These are phyloP conservation scores for Phytophthora tentaculata DNA, from an alignment of 352 stramenopile genomes.

Conservation along the genomic window DNA sequence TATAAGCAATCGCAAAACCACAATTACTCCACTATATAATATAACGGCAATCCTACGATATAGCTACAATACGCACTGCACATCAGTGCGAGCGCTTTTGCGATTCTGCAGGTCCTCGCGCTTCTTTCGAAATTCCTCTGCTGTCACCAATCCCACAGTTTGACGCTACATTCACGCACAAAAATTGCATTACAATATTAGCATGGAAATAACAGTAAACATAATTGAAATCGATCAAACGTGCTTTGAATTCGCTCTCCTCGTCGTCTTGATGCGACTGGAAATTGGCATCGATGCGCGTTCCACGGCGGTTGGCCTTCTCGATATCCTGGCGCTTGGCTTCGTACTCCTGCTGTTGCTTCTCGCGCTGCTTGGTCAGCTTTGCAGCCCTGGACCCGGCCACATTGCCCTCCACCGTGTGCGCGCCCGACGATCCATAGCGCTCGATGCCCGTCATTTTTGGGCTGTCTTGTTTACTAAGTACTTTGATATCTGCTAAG, in stretches of 20 bases:
- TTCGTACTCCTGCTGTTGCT: constrained; percentile 95
- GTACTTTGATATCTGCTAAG: constrained; percentile 22
- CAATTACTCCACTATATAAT: background rate
- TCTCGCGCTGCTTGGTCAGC: constrained; percentile 92
- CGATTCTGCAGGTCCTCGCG: constrained; percentile 78
- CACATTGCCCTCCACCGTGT: constrained; percentile 97
- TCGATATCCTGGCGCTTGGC: constrained; percentile 93
- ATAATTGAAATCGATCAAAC: background rate
- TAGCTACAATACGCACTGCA: constrained; percentile 32
- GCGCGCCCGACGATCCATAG: constrained; percentile 89
- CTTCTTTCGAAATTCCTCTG: constrained; percentile 92
- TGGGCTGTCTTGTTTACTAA: background rate
- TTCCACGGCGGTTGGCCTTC: constrained; percentile 73
- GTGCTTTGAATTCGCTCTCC: constrained; percentile 88
- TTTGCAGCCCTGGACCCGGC: constrained; percentile 90
- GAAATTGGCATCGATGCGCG: constrained; percentile 93
- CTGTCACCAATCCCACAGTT: constrained; percentile 94
- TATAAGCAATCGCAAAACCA: background rate
- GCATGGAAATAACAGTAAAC: background rate
- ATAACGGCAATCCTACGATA: too few species aligned
- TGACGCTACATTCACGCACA: constrained; percentile 54
- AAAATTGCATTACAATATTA: background rate
- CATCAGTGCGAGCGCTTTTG: constrained; percentile 35
- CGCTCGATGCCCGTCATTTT: constrained; percentile 82
- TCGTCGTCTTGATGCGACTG: constrained; percentile 80